These are phyloP conservation scores for Exophiala phaeomuriformis DNA, from an alignment of 2,329 filamentous ascomycete species.

Conservation along the genomic window DNA sequence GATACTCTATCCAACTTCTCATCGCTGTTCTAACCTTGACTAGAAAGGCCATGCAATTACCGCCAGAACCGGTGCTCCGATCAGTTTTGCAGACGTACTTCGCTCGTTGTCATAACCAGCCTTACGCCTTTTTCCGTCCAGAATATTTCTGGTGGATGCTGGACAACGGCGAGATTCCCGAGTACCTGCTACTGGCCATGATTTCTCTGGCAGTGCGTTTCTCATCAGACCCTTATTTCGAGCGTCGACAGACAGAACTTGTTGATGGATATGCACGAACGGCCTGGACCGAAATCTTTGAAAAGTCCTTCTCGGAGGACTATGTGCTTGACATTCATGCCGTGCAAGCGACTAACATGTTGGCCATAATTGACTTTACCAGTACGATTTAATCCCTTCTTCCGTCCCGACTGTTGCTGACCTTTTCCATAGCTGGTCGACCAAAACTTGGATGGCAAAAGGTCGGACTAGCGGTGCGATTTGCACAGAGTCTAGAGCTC, in stretches of 20 bases:
- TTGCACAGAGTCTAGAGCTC: slow-evolving; percentile 45
- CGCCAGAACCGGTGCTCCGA: slow-evolving; percentile 21
- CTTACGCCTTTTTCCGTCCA: slow-evolving; percentile 36
- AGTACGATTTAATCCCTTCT: slow-evolving; percentile 26
- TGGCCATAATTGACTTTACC: slow-evolving; percentile 37
- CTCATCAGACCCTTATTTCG: slow-evolving; percentile 29
- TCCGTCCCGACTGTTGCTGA: neutral
- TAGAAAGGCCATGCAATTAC: slow-evolving; percentile 5
- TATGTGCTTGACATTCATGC: slow-evolving; percentile 31
- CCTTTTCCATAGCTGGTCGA: slow-evolving; percentile 27
- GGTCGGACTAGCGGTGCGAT: slow-evolving; percentile 47
- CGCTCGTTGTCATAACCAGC: slow-evolving; percentile 33
- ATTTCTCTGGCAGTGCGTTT: slow-evolving; percentile 33
- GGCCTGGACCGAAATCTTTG: slow-evolving; percentile 33
- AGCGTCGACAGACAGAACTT: slow-evolving; percentile 19
- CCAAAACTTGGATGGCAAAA: slow-evolving; percentile 35
- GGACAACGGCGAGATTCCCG: slow-evolving; percentile 26
- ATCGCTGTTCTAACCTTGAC: neutral
- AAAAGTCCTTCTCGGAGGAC: slow-evolving; percentile 31
- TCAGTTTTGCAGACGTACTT: slow-evolving; percentile 32
- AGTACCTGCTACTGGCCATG: slow-evolving; percentile 32
- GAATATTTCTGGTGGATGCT: slow-evolving; percentile 30
- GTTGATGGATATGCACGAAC: slow-evolving; percentile 30
- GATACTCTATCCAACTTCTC: neutral
- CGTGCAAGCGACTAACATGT: slow-evolving; percentile 35